A percentile compares a stretch with the other conserved stretches of the same genome.
phyloP scores from a whole-genome alignment of 257 asterid genomes.

The Asclepias syriaca region DNA sequence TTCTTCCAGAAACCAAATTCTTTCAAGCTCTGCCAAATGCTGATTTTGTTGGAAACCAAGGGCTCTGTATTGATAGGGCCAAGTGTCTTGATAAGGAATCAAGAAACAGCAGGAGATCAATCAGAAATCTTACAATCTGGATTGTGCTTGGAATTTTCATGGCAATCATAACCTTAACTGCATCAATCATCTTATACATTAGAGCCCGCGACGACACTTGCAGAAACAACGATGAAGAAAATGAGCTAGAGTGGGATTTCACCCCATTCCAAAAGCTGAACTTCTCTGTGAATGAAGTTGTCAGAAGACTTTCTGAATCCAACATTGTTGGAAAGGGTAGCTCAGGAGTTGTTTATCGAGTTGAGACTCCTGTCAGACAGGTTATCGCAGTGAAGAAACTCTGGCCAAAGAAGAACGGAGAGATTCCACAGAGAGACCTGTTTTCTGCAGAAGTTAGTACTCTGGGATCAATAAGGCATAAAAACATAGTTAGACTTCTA shows the following conservation, averaged over 20 bases:
- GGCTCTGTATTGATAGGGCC: conserved; percentile 40
- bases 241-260: conserved; percentile 47
- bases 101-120: conserved; percentile 31
- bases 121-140: conserved; percentile 35
- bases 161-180: conserved; percentile 26
- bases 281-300: conserved; percentile 53
- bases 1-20: conserved; percentile 48
- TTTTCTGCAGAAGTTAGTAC: conserved; percentile 66
- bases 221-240: conserved; percentile 40
- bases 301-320: conserved; percentile 49
- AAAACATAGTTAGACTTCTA: conserved; percentile 62
- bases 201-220: conserved; percentile 24
- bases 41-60: conserved; percentile 47
- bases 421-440: conserved; percentile 46
- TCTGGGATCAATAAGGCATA: conserved; percentile 65
- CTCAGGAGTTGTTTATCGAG: conserved; percentile 62
- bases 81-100: conserved; percentile 27
- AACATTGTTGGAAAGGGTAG: conserved; percentile 67
- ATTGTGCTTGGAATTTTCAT: conserved; percentile 35
- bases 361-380: conserved; percentile 47
- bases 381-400: conserved; percentile 62
- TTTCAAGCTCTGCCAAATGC: conserved; percentile 48
- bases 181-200: conserved; percentile 28
- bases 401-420: conserved; percentile 51
- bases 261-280: conserved; percentile 64